Base-by-base conservation (phyloP, 73 alveolate genomes). In the Stentor coeruleus region DNA sequence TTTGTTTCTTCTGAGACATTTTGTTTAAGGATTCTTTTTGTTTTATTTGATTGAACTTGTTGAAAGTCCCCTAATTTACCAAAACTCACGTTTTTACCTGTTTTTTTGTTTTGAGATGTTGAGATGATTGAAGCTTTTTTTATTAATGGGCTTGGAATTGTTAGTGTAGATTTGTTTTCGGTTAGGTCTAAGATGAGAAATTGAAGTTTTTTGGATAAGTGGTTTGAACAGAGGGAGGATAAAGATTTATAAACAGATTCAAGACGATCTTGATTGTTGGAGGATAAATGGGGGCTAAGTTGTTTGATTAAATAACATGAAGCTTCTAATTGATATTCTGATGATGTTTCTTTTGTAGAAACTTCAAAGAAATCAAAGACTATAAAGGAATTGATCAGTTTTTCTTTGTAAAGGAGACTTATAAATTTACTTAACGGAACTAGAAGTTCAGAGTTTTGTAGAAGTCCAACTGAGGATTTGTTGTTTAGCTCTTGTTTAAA, bases 11-110 rank as follows among this genome's bases (percentile, higher is more conserved):
- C 66, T 11, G 28, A 11, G 28, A 49, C 28, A 11, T 6, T 49
- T 11, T 49, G 66, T 20, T 49, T 49, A 11, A 49, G 20, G 20
- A 49, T 49, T 20, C 66, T 49, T 20, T 49, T 49, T 20, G 66
- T 49, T 20, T 49, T 49, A 49, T 49, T 49, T 20, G 66, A 49
- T 11, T 11, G 6, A 49, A 49, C 66, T 49, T 6, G 66, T 11
- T 6, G 6, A 49, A 49, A 49, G 6, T 49, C 66, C 6, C 66
- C 6, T 11, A 11, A 11, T 49, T 20, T 20, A 11, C 28, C 6
- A 49, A 49, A 49, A 49, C 66, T 49, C 66, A 49, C 66, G 6
- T 49, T 49, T 49, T 49, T 49, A 49, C 66, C 66, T 49, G 66
- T 11, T 49, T 20, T 49, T 20, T 49, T 49, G n/a, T n/a, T n/a